Percentiles rank a stretch among this genome's conserved stretches.
phyloP scores from a whole-genome alignment of 352 stramenopile genomes.

The Aphanomyces invadans region DNA sequence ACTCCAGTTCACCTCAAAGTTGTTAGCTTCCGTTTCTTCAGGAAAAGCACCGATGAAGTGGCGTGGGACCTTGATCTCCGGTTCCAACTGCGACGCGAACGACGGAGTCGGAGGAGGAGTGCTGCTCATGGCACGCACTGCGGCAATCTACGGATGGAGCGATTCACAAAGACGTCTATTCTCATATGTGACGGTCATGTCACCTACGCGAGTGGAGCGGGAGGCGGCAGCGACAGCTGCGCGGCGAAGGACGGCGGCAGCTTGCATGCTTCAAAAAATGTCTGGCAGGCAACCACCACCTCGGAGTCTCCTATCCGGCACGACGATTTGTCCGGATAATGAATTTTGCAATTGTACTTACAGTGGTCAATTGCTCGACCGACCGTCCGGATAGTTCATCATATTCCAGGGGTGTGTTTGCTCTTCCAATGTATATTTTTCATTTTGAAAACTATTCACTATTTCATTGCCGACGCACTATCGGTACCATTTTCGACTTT shows the following conservation, averaged over 20 bases:
- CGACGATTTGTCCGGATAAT: background rate
- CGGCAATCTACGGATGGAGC: background rate
- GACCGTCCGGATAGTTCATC: background rate
- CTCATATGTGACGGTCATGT: background rate
- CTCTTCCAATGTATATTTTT: background rate
- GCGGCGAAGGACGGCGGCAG: background rate
- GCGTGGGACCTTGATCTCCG: background rate
- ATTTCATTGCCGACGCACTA: no score
- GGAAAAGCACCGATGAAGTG: slow-evolving; percentile 39
- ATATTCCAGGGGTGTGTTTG: background rate
- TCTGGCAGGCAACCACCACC: background rate
- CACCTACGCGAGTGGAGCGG: background rate
- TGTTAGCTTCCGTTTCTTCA: slow-evolving; percentile 63
- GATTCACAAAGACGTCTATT: background rate
- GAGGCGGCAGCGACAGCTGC: background rate
- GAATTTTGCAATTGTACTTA: background rate
- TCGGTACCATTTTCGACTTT: no score
- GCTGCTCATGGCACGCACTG: background rate
- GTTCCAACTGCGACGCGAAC: slow-evolving; percentile 5
- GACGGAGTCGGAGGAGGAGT: slow-evolving; percentile 7
- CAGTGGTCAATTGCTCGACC: background rate
- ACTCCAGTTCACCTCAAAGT: slow-evolving; percentile 86
- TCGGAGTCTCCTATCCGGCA: background rate
- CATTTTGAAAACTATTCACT: background rate
- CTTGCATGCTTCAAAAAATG: slow-evolving; percentile 6